A percentile compares a stretch with the other conserved stretches of the same genome.
phyloP scores from a whole-genome alignment of 768 basidiomycete genomes.

The Candolleomyces efflorescens region DNA sequence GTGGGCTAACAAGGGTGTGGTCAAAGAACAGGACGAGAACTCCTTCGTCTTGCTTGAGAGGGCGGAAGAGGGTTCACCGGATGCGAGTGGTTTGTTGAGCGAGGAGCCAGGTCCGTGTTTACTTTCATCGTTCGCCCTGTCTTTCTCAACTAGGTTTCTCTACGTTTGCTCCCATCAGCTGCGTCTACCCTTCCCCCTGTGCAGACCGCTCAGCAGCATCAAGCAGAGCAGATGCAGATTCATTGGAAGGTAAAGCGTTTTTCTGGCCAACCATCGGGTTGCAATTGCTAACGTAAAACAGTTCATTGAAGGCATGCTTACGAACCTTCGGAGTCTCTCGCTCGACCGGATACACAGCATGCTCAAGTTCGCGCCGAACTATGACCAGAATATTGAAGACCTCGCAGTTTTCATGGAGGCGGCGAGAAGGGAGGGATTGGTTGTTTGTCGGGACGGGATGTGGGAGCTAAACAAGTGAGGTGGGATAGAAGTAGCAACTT shows the following conservation, averaged over 20 bases:
- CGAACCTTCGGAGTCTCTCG: constrained; percentile 72
- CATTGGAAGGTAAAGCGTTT: constrained; percentile 68
- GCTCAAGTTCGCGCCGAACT: constrained; percentile 80
- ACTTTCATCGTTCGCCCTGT: neutral
- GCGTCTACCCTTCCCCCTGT: constrained; percentile 44
- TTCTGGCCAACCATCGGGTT: neutral
- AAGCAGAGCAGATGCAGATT: constrained; percentile 81
- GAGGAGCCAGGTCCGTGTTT: neutral
- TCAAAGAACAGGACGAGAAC: constrained; percentile 63
- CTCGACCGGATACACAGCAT: constrained; percentile 85
- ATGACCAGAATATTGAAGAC: constrained; percentile 77
- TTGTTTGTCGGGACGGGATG: constrained; percentile 63
- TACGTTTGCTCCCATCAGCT: constrained; percentile 16
- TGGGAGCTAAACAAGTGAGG: constrained; percentile 48
- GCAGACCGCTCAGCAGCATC: constrained; percentile 62
- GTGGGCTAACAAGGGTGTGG: constrained; percentile 80
- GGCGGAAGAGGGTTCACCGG: constrained; percentile 37
- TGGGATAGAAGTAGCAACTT: constrained; percentile 7
- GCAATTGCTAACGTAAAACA: constrained; percentile 20
- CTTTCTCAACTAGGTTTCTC: neutral
- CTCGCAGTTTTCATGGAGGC: constrained; percentile 78
- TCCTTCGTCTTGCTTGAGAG: constrained; percentile 64
- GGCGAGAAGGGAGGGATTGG: constrained; percentile 71
- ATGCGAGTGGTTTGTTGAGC: constrained; percentile 15
- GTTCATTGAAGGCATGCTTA: constrained; percentile 93